Evolutionary conservation across 108 stramenopile species (phyloP), one percentile per base, ranked within the genome.

Genomic region (Cyclotella distinguenda): DNA sequence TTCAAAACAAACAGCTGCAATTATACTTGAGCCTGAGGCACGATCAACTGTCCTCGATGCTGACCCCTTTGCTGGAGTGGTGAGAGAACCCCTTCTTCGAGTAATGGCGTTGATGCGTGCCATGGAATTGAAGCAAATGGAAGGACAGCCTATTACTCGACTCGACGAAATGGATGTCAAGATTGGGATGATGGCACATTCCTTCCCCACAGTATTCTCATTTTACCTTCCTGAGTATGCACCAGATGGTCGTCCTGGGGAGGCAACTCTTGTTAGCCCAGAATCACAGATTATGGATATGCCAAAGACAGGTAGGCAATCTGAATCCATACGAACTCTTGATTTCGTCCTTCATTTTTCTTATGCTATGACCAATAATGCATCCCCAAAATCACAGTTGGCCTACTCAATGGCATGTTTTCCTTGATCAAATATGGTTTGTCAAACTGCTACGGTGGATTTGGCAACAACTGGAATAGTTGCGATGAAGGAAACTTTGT

Each of bases 1-100:
- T n/a, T n/a, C n/a, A n/a, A n/a, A n/a, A n/a, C n/a, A n/a, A n/a
- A n/a, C n/a, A n/a, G 81, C 87, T 1, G 82, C 84, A 13, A 52
- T 86, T 3, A 33, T 85, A 16, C 67, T 86, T 22, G 81, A 88
- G 43, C 71, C 66, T 9, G 87, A 88, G 59, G 74, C 83, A 12
- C 48, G 75, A 1, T 58, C 66, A 15, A 12, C 70, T 33, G 35
- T 62, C 12, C 64, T 88, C 13, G 81, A 84, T 63, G 70, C 60
- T 23, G 81, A 88, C 55, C 85, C 84, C 10, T 65, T 81, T 35
- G 39, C 73, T 59, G 86, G 86, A n/a, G 28, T 46, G 5, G 47
- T 87, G 11, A 47, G 68, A 0, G 87, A 88, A 64, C 83, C 87
- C 43, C 25, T 85, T 11, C 26, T 82, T 8, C 76, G 77, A 77